Base-by-base conservation (phyloP, 176 grass and related monocot genomes). In the Olyra latifolia region DNA sequence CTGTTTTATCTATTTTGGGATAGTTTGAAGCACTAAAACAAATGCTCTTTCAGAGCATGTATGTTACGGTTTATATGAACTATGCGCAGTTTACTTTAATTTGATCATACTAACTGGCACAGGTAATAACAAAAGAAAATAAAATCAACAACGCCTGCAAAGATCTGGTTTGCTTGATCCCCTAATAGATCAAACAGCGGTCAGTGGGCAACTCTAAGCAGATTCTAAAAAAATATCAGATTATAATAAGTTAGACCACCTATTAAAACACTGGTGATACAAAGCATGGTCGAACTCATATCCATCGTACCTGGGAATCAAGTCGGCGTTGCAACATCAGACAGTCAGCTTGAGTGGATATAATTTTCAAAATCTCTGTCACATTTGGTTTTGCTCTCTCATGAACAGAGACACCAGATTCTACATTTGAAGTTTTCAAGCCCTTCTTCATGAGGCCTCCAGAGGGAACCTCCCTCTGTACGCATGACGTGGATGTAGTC, bases 251-350 rank as follows among this genome's bases (percentile, higher is more conserved):
- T 75, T 80, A 80, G 14, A 52, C 45, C 55, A 55, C n/a, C 48
- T 25, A 80, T 39, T 81, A 15, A 84, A 76, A 63, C 45, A 80
- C 17, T 71, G 10, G 1, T 57, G 68, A 54, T 27, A 76, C 12
- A 78, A 71, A 61, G 17, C 23, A 23, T 39, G 2, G 32, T 19
- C 76, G 71, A 76, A 87, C 30, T 68, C 4, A 20, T 25, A 78
- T 46, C 52, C n/a, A 66, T 71, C 79, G 50, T 85, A 97, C 94
- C 94, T 93, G 94, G 40, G 71, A 74, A 86, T 97, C 91, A 69
- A 97, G 84, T 84, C 68, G 86, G 30, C 62, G 75, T 83, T 87
- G 91, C 83, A 97, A 89, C 73, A 89, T 60, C 9, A 80, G 87
- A 67, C 86, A 89, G 39, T 97, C 91, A 77, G 80, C 88, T 71